Evolutionary conservation across 2,329 filamentous ascomycete species (phyloP).

Genomic region (Sporothrix schenckii): DNA sequence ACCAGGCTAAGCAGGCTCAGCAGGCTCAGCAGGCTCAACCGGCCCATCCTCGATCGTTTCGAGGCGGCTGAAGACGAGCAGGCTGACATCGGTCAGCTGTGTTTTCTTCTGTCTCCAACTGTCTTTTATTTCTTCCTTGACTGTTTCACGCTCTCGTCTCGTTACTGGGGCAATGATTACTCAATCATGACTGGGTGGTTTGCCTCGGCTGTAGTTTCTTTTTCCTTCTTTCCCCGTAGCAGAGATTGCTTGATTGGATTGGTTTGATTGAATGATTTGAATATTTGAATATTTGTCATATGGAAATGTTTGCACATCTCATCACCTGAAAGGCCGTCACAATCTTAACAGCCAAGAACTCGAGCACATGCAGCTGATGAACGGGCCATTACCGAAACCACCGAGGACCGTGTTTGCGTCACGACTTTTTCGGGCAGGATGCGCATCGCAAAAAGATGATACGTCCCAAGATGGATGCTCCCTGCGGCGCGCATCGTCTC

Average conservation of each 20-base stretch:
- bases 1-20: neutral
- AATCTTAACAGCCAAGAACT: too few species aligned
- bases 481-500: too few species aligned
- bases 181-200: slow-evolving; percentile 3
- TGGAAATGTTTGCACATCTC: too few species aligned
- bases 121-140: neutral
- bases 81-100: neutral
- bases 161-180: slow-evolving; percentile 17
- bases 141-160: neutral
- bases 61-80: neutral
- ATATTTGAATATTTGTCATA: neutral
- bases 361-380: too few species aligned
- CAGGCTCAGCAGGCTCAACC: neutral
- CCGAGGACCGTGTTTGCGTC: too few species aligned
- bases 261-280: neutral
- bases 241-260: neutral
- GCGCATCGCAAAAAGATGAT: too few species aligned
- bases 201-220: slow-evolving; percentile 9
- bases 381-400: too few species aligned
- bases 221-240: neutral
- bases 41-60: neutral
- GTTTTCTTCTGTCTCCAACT: neutral
- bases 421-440: too few species aligned
- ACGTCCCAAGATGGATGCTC: too few species aligned
- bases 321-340: too few species aligned